Evolutionary conservation across 1,284 basidiomycete genomes (phyloP).

Genomic region (Mycosarcoma maydis): DNA sequence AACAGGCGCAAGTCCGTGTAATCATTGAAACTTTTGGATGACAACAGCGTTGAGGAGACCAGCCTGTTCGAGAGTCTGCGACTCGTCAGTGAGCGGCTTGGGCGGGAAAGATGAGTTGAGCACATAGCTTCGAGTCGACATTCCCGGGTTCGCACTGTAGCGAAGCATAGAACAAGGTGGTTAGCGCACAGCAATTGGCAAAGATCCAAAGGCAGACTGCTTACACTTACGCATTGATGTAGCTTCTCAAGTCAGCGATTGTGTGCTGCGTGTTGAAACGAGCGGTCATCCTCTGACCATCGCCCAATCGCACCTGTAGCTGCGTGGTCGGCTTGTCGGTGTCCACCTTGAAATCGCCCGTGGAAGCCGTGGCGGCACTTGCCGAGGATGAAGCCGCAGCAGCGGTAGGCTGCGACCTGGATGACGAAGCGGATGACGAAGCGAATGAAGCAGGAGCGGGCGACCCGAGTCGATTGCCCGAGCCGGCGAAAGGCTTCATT

Average conservation of each 20-base stretch:
- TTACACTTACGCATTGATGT: constrained; percentile 84
- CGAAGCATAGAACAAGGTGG: too few relatives aligned
- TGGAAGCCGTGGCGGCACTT: neutral
- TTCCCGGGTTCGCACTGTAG: constrained; percentile 58
- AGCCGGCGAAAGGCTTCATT: constrained; percentile 75
- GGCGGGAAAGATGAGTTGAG: constrained; percentile 65
- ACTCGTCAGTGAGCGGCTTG: constrained; percentile 60
- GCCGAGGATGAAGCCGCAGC: constrained; percentile 16
- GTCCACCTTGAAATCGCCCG: constrained; percentile 77
- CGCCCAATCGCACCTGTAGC: constrained; percentile 88
- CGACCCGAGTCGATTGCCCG: constrained; percentile 82
- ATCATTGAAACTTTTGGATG: constrained; percentile 57
- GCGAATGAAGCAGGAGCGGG: constrained; percentile 52
- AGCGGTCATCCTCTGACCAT: constrained; percentile 85
- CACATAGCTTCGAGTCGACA: constrained; percentile 52
- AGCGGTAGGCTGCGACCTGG: constrained; percentile 49
- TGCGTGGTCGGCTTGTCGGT: constrained; percentile 82
- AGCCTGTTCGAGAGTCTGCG: constrained; percentile 57
- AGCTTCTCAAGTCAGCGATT: constrained; percentile 82
- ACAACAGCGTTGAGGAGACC: constrained; percentile 64
- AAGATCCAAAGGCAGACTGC: too few relatives aligned
- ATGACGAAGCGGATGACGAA: constrained; percentile 8
- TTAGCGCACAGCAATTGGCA: too few relatives aligned
- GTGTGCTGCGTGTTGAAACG: constrained; percentile 93
- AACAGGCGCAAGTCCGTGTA: neutral